Base-by-base conservation (phyloP, 2,329 filamentous ascomycete species). In the Orbilia brochopaga region DNA sequence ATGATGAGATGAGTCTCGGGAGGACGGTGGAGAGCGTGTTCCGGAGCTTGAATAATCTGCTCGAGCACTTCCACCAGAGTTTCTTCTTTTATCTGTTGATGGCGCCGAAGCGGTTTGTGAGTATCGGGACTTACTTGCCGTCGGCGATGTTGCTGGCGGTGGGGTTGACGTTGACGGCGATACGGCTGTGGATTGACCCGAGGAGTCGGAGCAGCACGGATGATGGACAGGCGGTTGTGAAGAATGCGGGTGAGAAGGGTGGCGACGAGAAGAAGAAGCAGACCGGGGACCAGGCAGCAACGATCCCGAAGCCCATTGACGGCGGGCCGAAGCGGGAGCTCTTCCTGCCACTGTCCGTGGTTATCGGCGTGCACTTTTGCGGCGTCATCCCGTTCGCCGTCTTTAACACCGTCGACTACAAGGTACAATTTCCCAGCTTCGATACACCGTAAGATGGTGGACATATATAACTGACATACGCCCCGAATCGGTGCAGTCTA, bases 71-170 rank as follows among this genome's bases (percentile, higher is more conserved):
- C 73, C 94, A 99, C 79, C 94, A 99, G 81, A 97, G 92, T 79
- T 99, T 99, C 83, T 99, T 99, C 85, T 97, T 99, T 81, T 99
- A 99, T 79, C 83, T 99, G 57, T 84, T 99, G 50, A 92, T 97
- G 86, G 89, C 95, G 75, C 86, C 88, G 30, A 90, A 94, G 77
- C 88, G 92, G 10, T 99, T 99, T 78, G 94, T 97, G 76, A 97
- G 92, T 80, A 99, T 99, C 74, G 94, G 94, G 15, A 99, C 93
- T 0, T 99, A 99, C 78, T 84, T 99, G 2, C 94, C 94, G 0
- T 95, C 91, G 76, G 94, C 94, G n/a, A 99, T 99, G 94, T 81
- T 97, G 56, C 85, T 99, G 65, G 94, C 94, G 1, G 90, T 88
- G 48, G 97, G 92, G 79, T 97, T 97, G 78, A 96, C 90, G 30